These are phyloP conservation scores for Diaporthe amygdali DNA, from an alignment of 2,329 filamentous ascomycete species.

Conservation along the genomic window DNA sequence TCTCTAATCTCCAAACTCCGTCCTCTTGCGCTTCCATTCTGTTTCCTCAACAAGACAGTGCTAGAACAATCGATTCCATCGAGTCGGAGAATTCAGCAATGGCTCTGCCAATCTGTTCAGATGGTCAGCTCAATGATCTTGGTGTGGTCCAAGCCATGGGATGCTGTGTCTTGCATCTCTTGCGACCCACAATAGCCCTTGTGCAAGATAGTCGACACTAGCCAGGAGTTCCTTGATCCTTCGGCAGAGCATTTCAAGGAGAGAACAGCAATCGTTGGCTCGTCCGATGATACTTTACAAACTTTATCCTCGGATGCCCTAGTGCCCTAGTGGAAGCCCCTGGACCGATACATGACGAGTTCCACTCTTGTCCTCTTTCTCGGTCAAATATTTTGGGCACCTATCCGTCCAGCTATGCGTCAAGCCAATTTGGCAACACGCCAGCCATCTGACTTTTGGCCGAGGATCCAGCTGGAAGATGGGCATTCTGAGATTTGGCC, in stretches of 20 bases:
- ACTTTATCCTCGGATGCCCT: conserved; percentile 27
- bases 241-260: conserved; percentile 26
- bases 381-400: conserved; percentile 25
- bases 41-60: not conserved
- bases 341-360: conserved; percentile 3
- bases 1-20: not conserved
- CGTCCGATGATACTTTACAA: conserved; percentile 25
- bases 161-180: conserved; percentile 23
- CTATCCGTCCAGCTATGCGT: not conserved
- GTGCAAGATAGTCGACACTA: conserved; percentile 23
- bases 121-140: conserved; percentile 1
- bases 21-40: not conserved
- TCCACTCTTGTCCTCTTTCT: conserved; percentile 19
- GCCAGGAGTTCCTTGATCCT: conserved; percentile 27
- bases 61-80: not conserved
- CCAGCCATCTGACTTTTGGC: conserved; percentile 5
- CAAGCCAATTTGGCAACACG: not conserved
- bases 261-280: conserved; percentile 21
- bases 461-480: not conserved
- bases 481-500: not conserved
- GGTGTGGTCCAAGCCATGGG: conserved; percentile 9
- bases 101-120: conserved; percentile 10
- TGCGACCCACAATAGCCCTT: conserved; percentile 22
- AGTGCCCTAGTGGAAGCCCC: conserved; percentile 16
- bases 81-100: not conserved